Base-by-base conservation (phyloP, 78 protist species). In the Bigelowiella natans region DNA sequence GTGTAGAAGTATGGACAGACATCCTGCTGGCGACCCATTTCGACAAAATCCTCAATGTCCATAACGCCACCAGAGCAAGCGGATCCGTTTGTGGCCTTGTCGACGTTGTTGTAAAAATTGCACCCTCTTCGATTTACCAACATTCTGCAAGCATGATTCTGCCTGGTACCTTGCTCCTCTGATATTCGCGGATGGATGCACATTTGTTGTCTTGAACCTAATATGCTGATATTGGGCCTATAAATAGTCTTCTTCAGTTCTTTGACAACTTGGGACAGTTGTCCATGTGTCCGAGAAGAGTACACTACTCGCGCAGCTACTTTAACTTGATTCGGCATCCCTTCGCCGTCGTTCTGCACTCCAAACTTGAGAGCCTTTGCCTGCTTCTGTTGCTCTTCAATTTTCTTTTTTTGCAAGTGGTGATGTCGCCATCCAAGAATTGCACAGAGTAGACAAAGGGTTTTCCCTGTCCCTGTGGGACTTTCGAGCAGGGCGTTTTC, bases 381-480 rank as follows among this genome's bases (percentile, higher is more conserved):
- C 18, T 51, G 7, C 34, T 18, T 7, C 18, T 51, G 7, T 18
- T 26, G 34, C 18, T 51, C 73, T 51, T 51, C 73, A 18, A 51
- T 7, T 7, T 51, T 51, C 18, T 7, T 18, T 18, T 18, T 51
- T n/a, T n/a, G n/a, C n/a, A n/a, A n/a, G n/a, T n/a, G n/a, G n/a
- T n/a, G n/a, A n/a, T n/a, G n/a, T 0, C 90, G 37, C 99, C 99
- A 98, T 2, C 88, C 98, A 3, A 97, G 91, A 0, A 95, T 2
- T 11, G 97, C 93, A 39, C 98, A 96, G 36, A 98, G 93, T 37
- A 98, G 88, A 63, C 97, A 92, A 30, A 98, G 92, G 28, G 99
- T 98, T 92, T 98, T 98, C 0, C 99, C 99, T 0, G 99, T 97
- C 38, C 98, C 99, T 1, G 97, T 97, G 1, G 98, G 98, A 64